Evolutionary conservation across 1,139 yeast species (phyloP), one percentile per base, ranked within the genome.

Genomic region (Meyerozyma guilliermondii): DNA sequence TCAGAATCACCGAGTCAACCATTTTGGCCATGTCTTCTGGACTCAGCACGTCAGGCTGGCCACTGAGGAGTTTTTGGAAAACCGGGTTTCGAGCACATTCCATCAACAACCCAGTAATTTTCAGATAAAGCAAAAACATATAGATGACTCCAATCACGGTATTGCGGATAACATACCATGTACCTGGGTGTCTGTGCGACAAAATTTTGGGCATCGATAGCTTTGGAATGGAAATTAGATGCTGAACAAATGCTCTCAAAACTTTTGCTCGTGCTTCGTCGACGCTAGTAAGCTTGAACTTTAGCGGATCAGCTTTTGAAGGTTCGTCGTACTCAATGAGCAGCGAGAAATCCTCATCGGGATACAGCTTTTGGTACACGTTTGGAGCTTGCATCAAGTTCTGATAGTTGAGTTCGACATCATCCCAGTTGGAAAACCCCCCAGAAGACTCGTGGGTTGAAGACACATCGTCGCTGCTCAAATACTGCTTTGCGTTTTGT

Each of bases 101-200:
- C 20, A 10, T 17, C 18, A 31, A n/a, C 20, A 4, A 31, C n/a
- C 20, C 18, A 17, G 56, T 56, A 11, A 67, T 47, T 44, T 66
- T 66, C 43, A 52, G 57, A 55, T 63, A 73, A 44, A 74, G 46
- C 50, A 72, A 43, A 52, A 62, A 66, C 61, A 67, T 62, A 59
- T 67, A 45, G 47, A 66, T 52, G 54, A 72, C 61, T 7, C 73
- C 68, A 46, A 68, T 53, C 53, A 75, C 65, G 59, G 55, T 58
- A 65, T 66, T 68, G 39, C 76, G 52, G 42, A 69, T 47, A 46
- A 64, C 67, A 48, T 60, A 69, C 74, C 74, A 69, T 53, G 62
- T 65, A 0, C 76, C 74, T 2, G 73, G 69, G 49, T 68, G 76
- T 47, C 76, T 59, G 49, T 68, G 71, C 14, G 62, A 64, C 4